Conservation (phyloP, 495 filamentous ascomycete species). For the Hypoxylon perforatum region DNA sequence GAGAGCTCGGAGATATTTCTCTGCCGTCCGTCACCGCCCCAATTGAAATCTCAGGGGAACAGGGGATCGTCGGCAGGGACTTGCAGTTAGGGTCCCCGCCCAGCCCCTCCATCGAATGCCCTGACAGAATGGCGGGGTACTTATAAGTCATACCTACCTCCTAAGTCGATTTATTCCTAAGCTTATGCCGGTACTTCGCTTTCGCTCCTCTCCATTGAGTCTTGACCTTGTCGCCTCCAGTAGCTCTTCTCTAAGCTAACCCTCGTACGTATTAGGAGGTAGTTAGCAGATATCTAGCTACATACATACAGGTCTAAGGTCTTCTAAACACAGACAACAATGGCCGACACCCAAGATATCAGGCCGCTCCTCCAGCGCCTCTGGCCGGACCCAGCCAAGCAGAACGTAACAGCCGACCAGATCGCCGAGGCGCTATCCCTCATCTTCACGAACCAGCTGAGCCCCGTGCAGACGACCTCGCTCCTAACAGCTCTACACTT, state of each 20-base stretch:
- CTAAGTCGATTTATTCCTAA: too few relatives aligned
- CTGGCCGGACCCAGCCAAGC: conserved; percentile 74
- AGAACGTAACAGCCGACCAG: conserved; percentile 78
- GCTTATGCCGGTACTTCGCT: too few relatives aligned
- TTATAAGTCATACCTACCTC: too few relatives aligned
- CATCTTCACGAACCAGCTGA: conserved; percentile 88
- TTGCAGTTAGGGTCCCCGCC: neutral
- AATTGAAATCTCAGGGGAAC: conserved; percentile 1
- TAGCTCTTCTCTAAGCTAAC: too few relatives aligned
- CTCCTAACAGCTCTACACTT: conserved; percentile 90
- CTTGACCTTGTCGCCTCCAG: neutral
- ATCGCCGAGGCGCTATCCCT: conserved; percentile 87
- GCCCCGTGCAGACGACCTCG: conserved; percentile 82
- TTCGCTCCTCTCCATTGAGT: too few relatives aligned
- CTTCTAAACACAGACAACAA: conserved; percentile 9
- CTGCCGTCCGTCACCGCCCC: conserved; percentile 20
- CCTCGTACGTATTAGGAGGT: too few relatives aligned
- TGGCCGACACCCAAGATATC: conserved; percentile 68
- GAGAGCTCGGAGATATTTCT: conserved; percentile 13
- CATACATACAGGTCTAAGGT: neutral
- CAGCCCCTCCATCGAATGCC: conserved; percentile 21
- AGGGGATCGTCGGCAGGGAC: neutral
- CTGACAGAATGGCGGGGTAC: conserved; percentile 32
- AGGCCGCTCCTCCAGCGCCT: conserved; percentile 82
- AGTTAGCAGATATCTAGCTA: too few relatives aligned